Percentiles rank a stretch among this genome's conserved stretches.
Conservation (phyloP, 2,329 filamentous ascomycete genomes). For the Colletotrichum sp. region DNA sequence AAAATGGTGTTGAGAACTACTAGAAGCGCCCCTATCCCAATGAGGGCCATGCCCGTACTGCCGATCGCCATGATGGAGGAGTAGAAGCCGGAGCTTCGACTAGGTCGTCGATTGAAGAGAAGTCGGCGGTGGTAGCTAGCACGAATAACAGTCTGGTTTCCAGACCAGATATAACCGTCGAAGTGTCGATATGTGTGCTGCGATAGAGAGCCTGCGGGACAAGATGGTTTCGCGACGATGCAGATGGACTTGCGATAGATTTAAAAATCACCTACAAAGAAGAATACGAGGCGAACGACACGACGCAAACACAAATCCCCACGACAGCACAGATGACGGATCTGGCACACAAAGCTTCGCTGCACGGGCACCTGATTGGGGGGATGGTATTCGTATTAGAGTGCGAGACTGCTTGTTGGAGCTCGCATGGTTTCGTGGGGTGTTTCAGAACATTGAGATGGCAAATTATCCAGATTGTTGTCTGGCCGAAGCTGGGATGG, state of each 20-base stretch:
- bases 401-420: neutral
- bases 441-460: neutral
- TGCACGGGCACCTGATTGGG: neutral
- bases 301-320: neutral
- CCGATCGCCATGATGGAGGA: neutral
- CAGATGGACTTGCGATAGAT: neutral
- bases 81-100: neutral
- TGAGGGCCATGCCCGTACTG: neutral
- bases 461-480: neutral
- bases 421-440: conserved; percentile 9
- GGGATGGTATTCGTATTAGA: neutral
- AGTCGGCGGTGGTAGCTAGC: neutral
- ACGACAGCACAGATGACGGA: neutral
- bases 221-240: too few species aligned
- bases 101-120: neutral
- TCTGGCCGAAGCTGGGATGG: neutral
- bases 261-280: neutral
- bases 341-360: neutral
- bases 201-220: neutral
- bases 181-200: neutral
- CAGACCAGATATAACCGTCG: neutral
- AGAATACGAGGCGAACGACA: neutral
- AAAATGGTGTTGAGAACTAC: conserved; percentile 3
- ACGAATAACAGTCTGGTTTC: neutral
- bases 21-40: neutral